Evolutionary conservation across 1,139 yeast genomes (phyloP).

Genomic region (Magnusiomyces sp.): DNA sequence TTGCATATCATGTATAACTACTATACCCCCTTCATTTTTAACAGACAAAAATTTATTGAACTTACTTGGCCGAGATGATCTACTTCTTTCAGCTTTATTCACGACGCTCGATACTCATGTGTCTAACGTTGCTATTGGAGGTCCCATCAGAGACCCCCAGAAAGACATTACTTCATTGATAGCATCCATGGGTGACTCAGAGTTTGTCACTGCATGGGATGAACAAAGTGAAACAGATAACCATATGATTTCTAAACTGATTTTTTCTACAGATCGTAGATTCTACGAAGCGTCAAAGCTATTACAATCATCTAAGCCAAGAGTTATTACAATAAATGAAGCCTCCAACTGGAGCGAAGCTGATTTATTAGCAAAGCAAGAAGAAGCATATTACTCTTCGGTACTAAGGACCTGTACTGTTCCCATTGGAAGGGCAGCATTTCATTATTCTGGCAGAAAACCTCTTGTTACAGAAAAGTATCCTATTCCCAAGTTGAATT

Average conservation of each 20-base stretch:
- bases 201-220: slow-evolving; percentile 52
- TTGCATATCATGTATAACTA: neutral
- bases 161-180: slow-evolving; percentile 46
- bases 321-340: slow-evolving; percentile 36
- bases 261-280: slow-evolving; percentile 72
- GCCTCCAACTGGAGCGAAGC: slow-evolving; percentile 44
- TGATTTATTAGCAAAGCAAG: slow-evolving; percentile 49
- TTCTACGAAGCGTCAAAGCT: slow-evolving; percentile 67
- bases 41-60: slow-evolving; percentile 35
- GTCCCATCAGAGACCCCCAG: slow-evolving; percentile 17
- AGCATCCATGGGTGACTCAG: slow-evolving; percentile 42
- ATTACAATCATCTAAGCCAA: slow-evolving; percentile 62
- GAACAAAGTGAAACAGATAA: slow-evolving; percentile 60
- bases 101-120: neutral
- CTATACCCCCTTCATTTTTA: too few species aligned
- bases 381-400: slow-evolving; percentile 54
- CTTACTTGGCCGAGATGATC: slow-evolving; percentile 60
- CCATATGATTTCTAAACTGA: slow-evolving; percentile 54
- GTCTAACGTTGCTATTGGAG: neutral
- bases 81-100: slow-evolving; percentile 26
- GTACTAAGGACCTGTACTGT: slow-evolving; percentile 67
- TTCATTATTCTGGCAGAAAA: slow-evolving; percentile 57
- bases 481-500: slow-evolving; percentile 68
- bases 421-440: slow-evolving; percentile 72
- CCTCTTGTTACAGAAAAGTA: slow-evolving; percentile 83